Base-by-base conservation (phyloP, 805 yeast species). In the Metschnikowia cerradonensis region DNA sequence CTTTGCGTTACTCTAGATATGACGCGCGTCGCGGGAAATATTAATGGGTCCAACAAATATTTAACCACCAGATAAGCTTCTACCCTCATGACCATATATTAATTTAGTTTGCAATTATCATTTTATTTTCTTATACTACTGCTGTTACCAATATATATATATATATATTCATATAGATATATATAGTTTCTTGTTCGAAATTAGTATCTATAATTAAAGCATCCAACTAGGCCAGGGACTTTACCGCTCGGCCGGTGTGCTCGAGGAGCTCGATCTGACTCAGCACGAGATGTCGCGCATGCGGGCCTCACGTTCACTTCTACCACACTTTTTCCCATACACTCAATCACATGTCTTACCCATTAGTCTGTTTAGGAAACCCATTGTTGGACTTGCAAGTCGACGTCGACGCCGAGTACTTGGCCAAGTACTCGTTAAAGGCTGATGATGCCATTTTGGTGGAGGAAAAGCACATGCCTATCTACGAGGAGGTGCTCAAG, bases 361-460 rank as follows among this genome's bases (percentile, higher is more conserved):
- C 81, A 53, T 76, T 90, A 59, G 86, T 90, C 58, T 86, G 92
- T 72, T 81, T 91, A 67, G 96, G 97, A 64, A 91, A 91, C 79
- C 98, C 97, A 41, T 78, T 91, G 58, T 78, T 91, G 63, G 97
- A 90, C 67, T 73, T 89, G 61, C 96, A 90, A 77, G 88, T 84
- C 67, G 81, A 83, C 55, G 90, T 85, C 59, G 81, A 78, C 41
- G 63, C 78, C 45, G 83, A 75, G 30, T 90, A 82, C 75, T 79
- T 94, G 60, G 80, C 74, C 50, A 91, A 90, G 73, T 92, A 94
- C 75, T 83, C 68, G 37, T 77, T 94, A 63, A 90, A 92, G 71
- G 90, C 86, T 55, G 86, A 94, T 69, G 98, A 92, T 71, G 98
- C 99, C 59, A 90, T 94, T 62, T 81, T 94, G 57, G 81, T 82